A percentile compares a stretch with the other conserved stretches of the same genome.
These are phyloP conservation scores for Leishmania gerbilli DNA, from an alignment of 208 protist genomes.

Conservation along the genomic window DNA sequence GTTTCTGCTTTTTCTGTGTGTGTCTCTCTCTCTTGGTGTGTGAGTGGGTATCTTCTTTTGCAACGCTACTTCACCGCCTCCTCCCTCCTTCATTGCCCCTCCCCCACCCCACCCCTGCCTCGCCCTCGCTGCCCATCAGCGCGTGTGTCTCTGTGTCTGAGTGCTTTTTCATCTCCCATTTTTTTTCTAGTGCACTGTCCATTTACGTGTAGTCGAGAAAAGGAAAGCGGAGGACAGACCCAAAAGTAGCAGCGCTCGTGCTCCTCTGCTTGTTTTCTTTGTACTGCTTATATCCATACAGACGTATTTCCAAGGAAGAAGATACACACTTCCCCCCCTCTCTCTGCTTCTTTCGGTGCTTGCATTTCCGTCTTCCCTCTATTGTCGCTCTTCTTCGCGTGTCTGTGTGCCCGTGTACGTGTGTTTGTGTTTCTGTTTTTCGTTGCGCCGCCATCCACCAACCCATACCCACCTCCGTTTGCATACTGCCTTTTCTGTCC, in stretches of 20 bases:
- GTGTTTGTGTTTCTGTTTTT: background rate
- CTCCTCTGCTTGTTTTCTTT: background rate
- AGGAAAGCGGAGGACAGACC: background rate
- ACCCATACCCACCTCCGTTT: background rate
- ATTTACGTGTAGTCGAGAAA: constrained; percentile 3
- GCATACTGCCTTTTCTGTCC: background rate
- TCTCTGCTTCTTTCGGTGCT: constrained; percentile 1
- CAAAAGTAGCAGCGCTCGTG: background rate
- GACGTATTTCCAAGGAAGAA: background rate
- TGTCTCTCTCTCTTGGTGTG: background rate
- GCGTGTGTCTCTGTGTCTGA: background rate
- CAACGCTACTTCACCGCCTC: background rate
- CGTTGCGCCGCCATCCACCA: background rate
- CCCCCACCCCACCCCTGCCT: background rate
- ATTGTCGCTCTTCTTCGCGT: background rate
- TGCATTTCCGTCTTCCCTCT: background rate
- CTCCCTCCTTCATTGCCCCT: background rate
- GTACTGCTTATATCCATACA: constrained; percentile 1
- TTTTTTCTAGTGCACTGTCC: constrained; percentile 9
- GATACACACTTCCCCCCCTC: background rate
- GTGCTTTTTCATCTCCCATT: constrained; percentile 7
- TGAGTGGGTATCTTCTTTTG: background rate
- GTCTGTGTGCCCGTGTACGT: background rate
- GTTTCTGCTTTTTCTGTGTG: background rate
- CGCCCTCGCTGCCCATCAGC: background rate